phyloP scores from a whole-genome alignment of 2,329 filamentous ascomycete genomes.

The Arthrobotrys conoides region DNA sequence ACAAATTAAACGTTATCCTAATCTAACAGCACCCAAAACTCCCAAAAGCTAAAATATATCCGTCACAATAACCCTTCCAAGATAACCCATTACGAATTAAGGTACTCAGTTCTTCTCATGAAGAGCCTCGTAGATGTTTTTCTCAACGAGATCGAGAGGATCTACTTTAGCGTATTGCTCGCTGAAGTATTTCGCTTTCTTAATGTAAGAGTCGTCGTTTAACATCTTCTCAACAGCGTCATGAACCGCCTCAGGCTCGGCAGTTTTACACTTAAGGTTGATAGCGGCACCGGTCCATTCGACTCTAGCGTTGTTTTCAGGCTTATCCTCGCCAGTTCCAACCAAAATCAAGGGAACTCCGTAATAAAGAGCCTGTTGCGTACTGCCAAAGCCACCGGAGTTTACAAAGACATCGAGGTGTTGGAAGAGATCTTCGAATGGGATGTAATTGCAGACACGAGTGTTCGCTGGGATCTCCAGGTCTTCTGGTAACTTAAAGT shows the following conservation, averaged over 20 bases:
- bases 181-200: slow-evolving; percentile 47
- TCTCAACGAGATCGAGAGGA: slow-evolving; percentile 44
- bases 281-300: slow-evolving; percentile 69
- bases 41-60: neutral
- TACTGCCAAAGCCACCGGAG: slow-evolving; percentile 71
- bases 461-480: slow-evolving; percentile 67
- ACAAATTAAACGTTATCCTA: neutral
- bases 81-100: neutral
- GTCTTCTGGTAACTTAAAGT: slow-evolving; percentile 64
- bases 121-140: slow-evolving; percentile 36
- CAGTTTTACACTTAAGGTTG: slow-evolving; percentile 67
- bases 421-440: slow-evolving; percentile 70
- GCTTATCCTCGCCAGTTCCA: slow-evolving; percentile 67
- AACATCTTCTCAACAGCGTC: slow-evolving; percentile 39
- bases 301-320: slow-evolving; percentile 68
- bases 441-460: slow-evolving; percentile 69
- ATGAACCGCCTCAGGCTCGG: slow-evolving; percentile 65
- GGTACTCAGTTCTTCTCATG: slow-evolving; percentile 12
- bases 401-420: slow-evolving; percentile 68
- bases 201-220: slow-evolving; percentile 36
- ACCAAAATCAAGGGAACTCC: slow-evolving; percentile 70
- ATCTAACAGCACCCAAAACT: neutral
- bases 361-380: slow-evolving; percentile 69
- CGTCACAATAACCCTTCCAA: neutral
- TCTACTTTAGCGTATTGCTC: slow-evolving; percentile 49